phyloP scores from a whole-genome alignment of 1,139 yeast genomes.

The Protomyces inouyei region DNA sequence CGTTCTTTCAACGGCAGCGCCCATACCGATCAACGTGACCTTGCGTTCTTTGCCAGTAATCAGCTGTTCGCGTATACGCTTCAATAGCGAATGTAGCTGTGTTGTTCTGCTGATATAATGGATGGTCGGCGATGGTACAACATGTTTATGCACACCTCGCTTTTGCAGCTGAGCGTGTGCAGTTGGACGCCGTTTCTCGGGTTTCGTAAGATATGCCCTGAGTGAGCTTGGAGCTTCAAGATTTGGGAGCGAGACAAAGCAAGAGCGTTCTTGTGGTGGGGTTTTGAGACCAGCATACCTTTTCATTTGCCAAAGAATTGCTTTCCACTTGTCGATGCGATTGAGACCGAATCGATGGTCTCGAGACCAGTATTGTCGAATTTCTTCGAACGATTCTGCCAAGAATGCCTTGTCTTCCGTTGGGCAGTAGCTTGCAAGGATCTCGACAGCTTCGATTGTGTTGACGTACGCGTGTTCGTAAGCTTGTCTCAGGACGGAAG shows the following conservation, averaged over 20 bases:
- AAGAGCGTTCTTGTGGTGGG: neutral
- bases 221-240: neutral
- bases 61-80: conserved; percentile 9
- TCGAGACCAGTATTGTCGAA: neutral
- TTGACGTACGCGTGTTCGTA: neutral
- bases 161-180: neutral
- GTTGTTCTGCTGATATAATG: conserved; percentile 10
- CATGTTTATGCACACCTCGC: conserved; percentile 3
- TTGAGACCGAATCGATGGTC: conserved; percentile 3
- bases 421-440: conserved; percentile 3
- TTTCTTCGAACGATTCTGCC: neutral
- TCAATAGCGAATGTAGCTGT: conserved; percentile 7
- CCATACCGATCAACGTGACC: conserved; percentile 23
- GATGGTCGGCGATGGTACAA: conserved; percentile 4
- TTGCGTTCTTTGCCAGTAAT: neutral
- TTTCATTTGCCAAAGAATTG: neutral
- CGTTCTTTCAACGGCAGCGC: conserved; percentile 11
- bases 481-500: neutral
- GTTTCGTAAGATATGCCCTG: neutral
- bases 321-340: neutral
- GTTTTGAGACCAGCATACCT: neutral
- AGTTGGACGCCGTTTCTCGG: neutral
- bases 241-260: neutral
- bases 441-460: neutral
- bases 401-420: neutral